Base-by-base conservation (phyloP, 495 filamentous ascomycete genomes). In the Lepidopterella palustris region DNA sequence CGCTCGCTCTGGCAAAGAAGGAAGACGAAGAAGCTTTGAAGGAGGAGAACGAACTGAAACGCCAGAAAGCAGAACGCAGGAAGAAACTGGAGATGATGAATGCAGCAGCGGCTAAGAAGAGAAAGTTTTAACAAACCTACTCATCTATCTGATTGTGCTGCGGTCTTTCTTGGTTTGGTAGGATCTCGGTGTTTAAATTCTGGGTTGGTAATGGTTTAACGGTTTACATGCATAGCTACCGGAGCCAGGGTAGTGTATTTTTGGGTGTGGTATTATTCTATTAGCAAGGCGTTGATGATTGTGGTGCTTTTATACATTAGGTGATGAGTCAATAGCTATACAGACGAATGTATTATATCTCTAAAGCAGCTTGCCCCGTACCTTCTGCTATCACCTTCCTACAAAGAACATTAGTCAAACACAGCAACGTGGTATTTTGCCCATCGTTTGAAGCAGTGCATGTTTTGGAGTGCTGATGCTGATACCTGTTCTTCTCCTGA, bases 21-120 rank as follows among this genome's bases (percentile, higher is more conserved):
- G 84, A 87, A 63, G 84, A 87, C 59, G 80, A 81, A 59, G 76
- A 80, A 68, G 82, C 83, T 42, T 67, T 78, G 64, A 72, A 65
- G 18, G 64, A 74, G 64, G 84, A 87, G 70, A 73, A 74, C 57
- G 72, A 73, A 56, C 76, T 79, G 13, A 84, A 82, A 71, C 69
- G 73, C 42, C 75, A 78, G 65, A 87, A 87, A 67, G 57, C 77
- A 67, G 81, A 80, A 55, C 74, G 81, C 28, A 82, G 76, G 75
- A 73, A 73, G 62, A 81, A 74, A 55, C 61, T 83, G 58, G 69
- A 71, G 45, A 69, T 68, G 27, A 70, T 83, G 65, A 57, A 23
- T 39, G 60, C 58, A 24, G 64, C 59, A 9, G 61, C 60, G 1
- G 79, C 80, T 35, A 69, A 71, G 9, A 74, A 72, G 59, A 68